Percentiles rank a stretch among this genome's conserved stretches.
These are phyloP conservation scores for Aspergillus sp. DNA, from an alignment of 2,329 filamentous ascomycete species.

Conservation along the genomic window DNA sequence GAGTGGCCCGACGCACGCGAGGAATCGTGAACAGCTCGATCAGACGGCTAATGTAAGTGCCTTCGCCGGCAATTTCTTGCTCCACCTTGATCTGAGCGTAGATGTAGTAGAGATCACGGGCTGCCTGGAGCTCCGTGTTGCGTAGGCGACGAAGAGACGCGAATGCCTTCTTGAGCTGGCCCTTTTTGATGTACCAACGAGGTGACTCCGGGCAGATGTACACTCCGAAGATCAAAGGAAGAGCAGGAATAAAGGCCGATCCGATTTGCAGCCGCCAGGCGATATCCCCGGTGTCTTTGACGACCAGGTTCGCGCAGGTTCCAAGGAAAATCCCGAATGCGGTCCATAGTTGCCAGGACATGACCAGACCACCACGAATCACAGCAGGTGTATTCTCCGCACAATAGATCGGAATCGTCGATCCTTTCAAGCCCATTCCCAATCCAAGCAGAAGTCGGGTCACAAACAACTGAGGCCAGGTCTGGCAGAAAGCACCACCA, in stretches of 20 bases:
- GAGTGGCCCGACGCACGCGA: conserved; percentile 59
- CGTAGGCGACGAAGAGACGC: conserved; percentile 57
- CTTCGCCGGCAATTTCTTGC: conserved; percentile 39
- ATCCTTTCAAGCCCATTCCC: conserved; percentile 62
- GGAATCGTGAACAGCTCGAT: conserved; percentile 51
- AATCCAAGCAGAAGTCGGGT: conserved; percentile 59
- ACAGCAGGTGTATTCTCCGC: conserved; percentile 57
- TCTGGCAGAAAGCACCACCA: conserved; percentile 61
- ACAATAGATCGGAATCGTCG: conserved; percentile 56
- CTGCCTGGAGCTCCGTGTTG: conserved; percentile 60
- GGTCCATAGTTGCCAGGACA: conserved; percentile 55
- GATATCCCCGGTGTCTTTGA: conserved; percentile 58
- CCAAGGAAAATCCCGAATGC: conserved; percentile 67
- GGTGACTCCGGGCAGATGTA: conserved; percentile 66
- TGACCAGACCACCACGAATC: conserved; percentile 57
- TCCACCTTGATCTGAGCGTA: conserved; percentile 53
- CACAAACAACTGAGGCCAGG: conserved; percentile 58
- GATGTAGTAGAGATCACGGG: conserved; percentile 63
- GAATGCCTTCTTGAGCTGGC: conserved; percentile 61
- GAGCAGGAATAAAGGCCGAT: conserved; percentile 64
- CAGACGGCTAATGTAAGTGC: conserved; percentile 62
- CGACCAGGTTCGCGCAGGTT: conserved; percentile 63
- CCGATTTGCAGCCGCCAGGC: conserved; percentile 65
- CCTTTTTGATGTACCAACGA: conserved; percentile 67
- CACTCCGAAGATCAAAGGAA: conserved; percentile 58